Evolutionary conservation across 768 basidiomycete species (phyloP), one percentile per base, ranked within the genome.

Genomic region (Lentinus brumalis): DNA sequence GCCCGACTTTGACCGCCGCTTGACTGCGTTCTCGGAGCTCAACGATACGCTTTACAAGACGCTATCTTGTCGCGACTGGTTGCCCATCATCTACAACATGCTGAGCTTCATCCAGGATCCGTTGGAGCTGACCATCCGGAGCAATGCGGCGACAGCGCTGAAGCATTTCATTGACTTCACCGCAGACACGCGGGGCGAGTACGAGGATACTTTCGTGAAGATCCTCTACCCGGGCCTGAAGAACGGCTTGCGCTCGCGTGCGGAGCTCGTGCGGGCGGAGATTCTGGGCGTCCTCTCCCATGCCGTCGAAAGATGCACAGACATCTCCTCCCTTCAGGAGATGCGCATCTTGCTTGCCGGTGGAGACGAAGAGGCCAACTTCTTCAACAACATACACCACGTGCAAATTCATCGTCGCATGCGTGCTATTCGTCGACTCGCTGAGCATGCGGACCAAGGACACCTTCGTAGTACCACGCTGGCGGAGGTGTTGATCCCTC

Each of bases 331-430:
- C 2, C 74, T 98, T 30, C 86, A 85, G 52, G 95, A 98, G 70
- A 87, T 98, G 86, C 84, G 78, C 26, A 81, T 86, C 11, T 75
- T 98, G 7, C 81, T 98, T 35, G 92, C 91, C 8, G 86, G 81
- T 16, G 96, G 93, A 1, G 95, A 98, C 70, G 88, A 91, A 51
- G 96, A 99, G 73, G 94, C 94, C 35, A 95, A 90, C 70, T 96
- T 98, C 77, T 98, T 99, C 83, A 89, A 88, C 79, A 99, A 99
- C 73, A 86, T 98, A 50, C 85, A 90, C 55, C 97, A 99, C 70
- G 85, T 98, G 46, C 97, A 99, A 74, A 77, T 89, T 3, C 96
- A 98, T 73, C 86, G 96, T 63, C 87, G 96, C 26, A 86, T 88
- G 1, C 78, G 96, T 60, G 96, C 96, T 3, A 79, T 97, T 31